phyloP scores from a whole-genome alignment of 2,329 filamentous ascomycete genomes.

The Ilyonectria sp. region DNA sequence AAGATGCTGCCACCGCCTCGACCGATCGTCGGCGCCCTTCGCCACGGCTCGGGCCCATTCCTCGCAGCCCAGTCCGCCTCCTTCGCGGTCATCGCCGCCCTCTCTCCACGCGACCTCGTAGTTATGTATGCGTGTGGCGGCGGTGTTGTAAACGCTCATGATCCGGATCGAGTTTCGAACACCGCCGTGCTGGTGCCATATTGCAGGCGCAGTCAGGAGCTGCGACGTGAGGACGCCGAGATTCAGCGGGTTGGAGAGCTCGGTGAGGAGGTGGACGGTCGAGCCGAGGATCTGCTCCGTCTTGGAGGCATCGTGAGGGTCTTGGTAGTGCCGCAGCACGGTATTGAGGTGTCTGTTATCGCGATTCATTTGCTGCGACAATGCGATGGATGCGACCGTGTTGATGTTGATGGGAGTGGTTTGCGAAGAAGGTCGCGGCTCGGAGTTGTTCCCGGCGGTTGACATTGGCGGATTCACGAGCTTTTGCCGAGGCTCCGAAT shows the following conservation, averaged over 20 bases:
- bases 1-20: slow-evolving; percentile 84
- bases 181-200: slow-evolving; percentile 76
- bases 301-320: slow-evolving; percentile 64
- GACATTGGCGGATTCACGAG: slow-evolving; percentile 41
- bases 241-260: slow-evolving; percentile 82
- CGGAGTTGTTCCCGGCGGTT: slow-evolving; percentile 39
- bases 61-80: slow-evolving; percentile 63
- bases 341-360: slow-evolving; percentile 75
- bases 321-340: slow-evolving; percentile 73
- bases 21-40: slow-evolving; percentile 71
- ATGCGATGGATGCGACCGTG: not conserved
- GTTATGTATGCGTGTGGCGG: slow-evolving; percentile 69
- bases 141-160: slow-evolving; percentile 80
- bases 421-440: slow-evolving; percentile 23
- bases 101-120: slow-evolving; percentile 60
- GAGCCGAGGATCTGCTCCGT: slow-evolving; percentile 75
- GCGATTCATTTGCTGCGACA: slow-evolving; percentile 34
- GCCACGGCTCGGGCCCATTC: slow-evolving; percentile 71
- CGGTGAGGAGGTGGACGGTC: slow-evolving; percentile 77
- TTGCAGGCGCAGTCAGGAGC: slow-evolving; percentile 78
- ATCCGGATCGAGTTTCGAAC: slow-evolving; percentile 75
- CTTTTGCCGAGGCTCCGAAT: slow-evolving; percentile 49
- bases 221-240: slow-evolving; percentile 81
- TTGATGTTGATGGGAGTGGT: slow-evolving; percentile 16
- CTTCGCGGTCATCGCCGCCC: slow-evolving; percentile 51